These are phyloP conservation scores for Saprolegnia parasitica DNA, from an alignment of 352 stramenopile genomes.

Conservation along the genomic window DNA sequence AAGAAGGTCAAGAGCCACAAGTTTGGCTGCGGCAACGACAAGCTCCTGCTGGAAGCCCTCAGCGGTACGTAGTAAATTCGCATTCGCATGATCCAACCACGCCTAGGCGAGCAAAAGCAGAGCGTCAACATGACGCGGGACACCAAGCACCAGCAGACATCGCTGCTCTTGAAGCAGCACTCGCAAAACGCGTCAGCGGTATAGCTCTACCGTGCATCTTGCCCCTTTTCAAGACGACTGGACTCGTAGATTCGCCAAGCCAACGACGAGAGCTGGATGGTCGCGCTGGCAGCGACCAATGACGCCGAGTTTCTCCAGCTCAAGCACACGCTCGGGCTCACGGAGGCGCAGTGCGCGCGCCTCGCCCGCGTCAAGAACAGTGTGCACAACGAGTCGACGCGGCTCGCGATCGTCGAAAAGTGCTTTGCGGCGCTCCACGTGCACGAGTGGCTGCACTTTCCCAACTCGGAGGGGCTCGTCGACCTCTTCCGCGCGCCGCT, in stretches of 20 bases:
- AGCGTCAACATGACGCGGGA: slow-evolving; percentile 83
- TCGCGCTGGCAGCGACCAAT: slow-evolving; percentile 41
- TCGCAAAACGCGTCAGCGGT: slow-evolving; percentile 70
- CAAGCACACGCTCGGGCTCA: slow-evolving; percentile 56
- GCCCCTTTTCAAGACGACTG: background rate
- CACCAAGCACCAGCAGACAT: slow-evolving; percentile 75
- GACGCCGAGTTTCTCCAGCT: slow-evolving; percentile 42
- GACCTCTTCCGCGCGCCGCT: slow-evolving; percentile 77
- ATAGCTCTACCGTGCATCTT: background rate
- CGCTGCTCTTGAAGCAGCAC: slow-evolving; percentile 70
- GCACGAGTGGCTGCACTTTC: slow-evolving; percentile 84
- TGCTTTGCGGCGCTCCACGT: slow-evolving; percentile 76
- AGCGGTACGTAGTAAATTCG: slow-evolving; percentile 37
- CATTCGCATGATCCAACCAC: slow-evolving; percentile 18
- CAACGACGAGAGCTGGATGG: slow-evolving; percentile 77
- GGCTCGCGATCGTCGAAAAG: slow-evolving; percentile 79
- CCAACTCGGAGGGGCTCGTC: slow-evolving; percentile 70
- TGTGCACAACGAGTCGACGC: slow-evolving; percentile 60
- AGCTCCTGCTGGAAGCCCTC: slow-evolving; percentile 66
- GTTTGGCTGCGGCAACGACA: slow-evolving; percentile 60
- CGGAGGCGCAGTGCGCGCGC: slow-evolving; percentile 58
- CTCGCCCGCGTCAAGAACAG: slow-evolving; percentile 43
- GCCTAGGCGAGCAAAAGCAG: slow-evolving; percentile 71
- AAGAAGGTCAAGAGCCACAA: slow-evolving; percentile 71
- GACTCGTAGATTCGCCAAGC: slow-evolving; percentile 61